phyloP scores from a whole-genome alignment of 2,329 filamentous ascomycete genomes.

The Cercospora beticola region DNA sequence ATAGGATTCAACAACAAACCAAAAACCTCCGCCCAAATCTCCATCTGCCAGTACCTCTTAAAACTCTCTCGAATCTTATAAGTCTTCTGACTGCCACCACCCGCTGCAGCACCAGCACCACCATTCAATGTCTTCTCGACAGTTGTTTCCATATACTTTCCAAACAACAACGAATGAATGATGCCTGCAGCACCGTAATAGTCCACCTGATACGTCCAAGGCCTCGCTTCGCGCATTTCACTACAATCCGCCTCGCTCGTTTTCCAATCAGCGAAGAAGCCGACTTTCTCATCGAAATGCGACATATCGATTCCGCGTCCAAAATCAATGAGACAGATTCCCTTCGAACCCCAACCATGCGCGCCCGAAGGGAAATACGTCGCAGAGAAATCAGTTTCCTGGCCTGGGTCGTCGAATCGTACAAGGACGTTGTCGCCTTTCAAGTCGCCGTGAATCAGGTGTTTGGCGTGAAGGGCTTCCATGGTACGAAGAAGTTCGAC shows the following conservation, averaged over 20 bases:
- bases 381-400: conserved; percentile 52
- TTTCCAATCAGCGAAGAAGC: conserved; percentile 96
- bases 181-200: conserved; percentile 90
- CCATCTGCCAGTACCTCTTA: conserved; percentile 95
- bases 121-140: conserved; percentile 45
- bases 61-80: conserved; percentile 80
- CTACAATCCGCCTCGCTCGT: conserved; percentile 83
- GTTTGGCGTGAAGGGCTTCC: conserved; percentile 77
- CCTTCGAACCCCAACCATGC: conserved; percentile 76
- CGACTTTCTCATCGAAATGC: conserved; percentile 71
- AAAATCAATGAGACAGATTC: conserved; percentile 88
- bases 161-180: conserved; percentile 85
- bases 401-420: conserved; percentile 62
- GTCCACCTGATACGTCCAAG: conserved; percentile 98
- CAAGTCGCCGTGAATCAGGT: conserved; percentile 85
- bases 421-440: conserved; percentile 95
- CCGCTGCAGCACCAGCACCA: conserved; percentile 43
- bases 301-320: conserved; percentile 93
- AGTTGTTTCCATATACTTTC: conserved; percentile 86
- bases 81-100: conserved; percentile 54
- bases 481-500: conserved; percentile 88
- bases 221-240: conserved; percentile 89
- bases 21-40: conserved; percentile 83
- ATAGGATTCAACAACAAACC: conserved; percentile 82
- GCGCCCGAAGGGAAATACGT: conserved; percentile 73